phyloP scores from a whole-genome alignment of 2,329 filamentous ascomycete species.

The Acrodontium crateriforme region DNA sequence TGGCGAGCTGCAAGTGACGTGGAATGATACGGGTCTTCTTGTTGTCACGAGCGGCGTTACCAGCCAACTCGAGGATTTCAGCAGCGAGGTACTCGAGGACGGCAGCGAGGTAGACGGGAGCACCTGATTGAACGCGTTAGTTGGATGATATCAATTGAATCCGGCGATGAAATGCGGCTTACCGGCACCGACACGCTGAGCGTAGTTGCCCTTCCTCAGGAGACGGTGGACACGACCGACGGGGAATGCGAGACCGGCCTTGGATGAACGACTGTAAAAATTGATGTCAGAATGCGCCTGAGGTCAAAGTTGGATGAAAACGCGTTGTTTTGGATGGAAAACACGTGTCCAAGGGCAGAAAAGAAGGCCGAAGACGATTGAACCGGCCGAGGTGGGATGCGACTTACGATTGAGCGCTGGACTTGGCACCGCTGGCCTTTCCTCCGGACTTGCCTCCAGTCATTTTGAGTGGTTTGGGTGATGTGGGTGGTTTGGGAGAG shows the following conservation, averaged over 20 bases:
- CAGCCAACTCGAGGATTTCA: conserved; percentile 96
- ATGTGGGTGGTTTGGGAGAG: conserved; percentile 23
- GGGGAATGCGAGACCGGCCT: conserved; percentile 97
- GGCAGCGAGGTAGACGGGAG: conserved; percentile 90
- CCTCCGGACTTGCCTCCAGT: conserved; percentile 99
- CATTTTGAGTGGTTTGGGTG: conserved; percentile 62
- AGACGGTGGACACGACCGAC: conserved; percentile 99
- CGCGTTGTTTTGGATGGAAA: conserved; percentile 18
- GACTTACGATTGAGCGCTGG: conserved; percentile 91
- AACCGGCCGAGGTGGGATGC: too few species aligned
- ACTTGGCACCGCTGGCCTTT: conserved; percentile 97
- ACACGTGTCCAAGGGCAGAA: conserved; percentile 29
- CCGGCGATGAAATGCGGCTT: conserved; percentile 19
- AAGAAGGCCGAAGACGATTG: conserved; percentile 7
- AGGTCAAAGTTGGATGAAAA: conserved; percentile 11
- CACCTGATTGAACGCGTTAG: conserved; percentile 37
- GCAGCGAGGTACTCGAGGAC: conserved; percentile 98
- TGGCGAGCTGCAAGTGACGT: conserved; percentile 95
- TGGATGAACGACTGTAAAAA: conserved; percentile 72
- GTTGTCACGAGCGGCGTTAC: conserved; percentile 97
- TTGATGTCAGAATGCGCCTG: conserved; percentile 28
- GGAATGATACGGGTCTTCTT: conserved; percentile 99
- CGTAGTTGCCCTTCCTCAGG: conserved; percentile 97
- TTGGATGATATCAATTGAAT: conserved; percentile 1
- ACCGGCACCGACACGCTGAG: conserved; percentile 97